Conservation (phyloP, 805 yeast species). For the Teunomyces tritomae region DNA sequence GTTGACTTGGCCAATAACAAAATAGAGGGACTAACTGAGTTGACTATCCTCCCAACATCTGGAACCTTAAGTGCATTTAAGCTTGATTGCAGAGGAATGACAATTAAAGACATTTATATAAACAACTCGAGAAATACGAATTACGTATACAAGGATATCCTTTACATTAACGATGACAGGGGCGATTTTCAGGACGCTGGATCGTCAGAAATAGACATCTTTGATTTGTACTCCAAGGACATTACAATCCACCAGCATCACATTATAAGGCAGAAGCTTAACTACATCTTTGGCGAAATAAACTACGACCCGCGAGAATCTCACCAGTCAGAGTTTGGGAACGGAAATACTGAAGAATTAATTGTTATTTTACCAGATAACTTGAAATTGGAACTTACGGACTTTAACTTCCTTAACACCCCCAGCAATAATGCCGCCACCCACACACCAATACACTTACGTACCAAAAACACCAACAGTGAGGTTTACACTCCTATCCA, state of each 20-base stretch:
- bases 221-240: constrained; percentile 43
- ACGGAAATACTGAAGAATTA: constrained; percentile 61
- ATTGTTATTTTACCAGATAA: constrained; percentile 62
- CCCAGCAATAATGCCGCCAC: constrained; percentile 29
- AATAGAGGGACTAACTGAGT: constrained; percentile 74
- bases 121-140: constrained; percentile 53
- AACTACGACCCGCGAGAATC: constrained; percentile 27
- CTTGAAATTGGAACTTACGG: constrained; percentile 59
- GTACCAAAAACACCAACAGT: constrained; percentile 32
- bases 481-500: constrained; percentile 66
- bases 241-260: constrained; percentile 57
- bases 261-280: constrained; percentile 50
- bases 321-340: constrained; percentile 12
- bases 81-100: constrained; percentile 78
- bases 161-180: constrained; percentile 37
- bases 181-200: constrained; percentile 26
- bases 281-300: constrained; percentile 50
- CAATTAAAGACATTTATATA: constrained; percentile 60
- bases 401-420: constrained; percentile 32
- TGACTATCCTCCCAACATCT: constrained; percentile 73
- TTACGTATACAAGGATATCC: constrained; percentile 55
- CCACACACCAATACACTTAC: constrained; percentile 35
- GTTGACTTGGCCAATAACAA: constrained; percentile 64
- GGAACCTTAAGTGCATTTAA: constrained; percentile 55
- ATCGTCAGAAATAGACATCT: constrained; percentile 26